Conservation (phyloP, 192 early-diverging fungal genomes). For the Phlyctochytrium arcticum region DNA sequence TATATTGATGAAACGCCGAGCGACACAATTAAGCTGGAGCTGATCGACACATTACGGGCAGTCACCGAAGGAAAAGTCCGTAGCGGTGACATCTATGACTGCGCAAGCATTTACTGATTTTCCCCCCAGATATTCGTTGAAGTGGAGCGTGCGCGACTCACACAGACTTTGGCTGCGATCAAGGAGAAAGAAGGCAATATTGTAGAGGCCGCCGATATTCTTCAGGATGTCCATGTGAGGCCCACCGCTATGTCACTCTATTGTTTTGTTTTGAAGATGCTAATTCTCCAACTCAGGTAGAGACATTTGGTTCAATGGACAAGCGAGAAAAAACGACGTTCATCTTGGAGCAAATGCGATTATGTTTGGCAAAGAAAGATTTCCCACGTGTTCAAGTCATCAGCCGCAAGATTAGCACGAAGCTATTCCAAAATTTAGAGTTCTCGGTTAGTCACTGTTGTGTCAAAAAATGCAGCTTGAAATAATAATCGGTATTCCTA, state of each 20-base stretch:
- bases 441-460: slow-evolving; percentile 59
- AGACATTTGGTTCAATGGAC: slow-evolving; percentile 99
- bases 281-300: slow-evolving; percentile 55
- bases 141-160: slow-evolving; percentile 93
- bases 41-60: slow-evolving; percentile 89
- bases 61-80: slow-evolving; percentile 92
- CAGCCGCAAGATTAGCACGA: slow-evolving; percentile 90
- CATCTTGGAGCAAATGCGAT: slow-evolving; percentile 97
- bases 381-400: slow-evolving; percentile 90
- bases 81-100: not conserved
- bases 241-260: not conserved
- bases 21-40: slow-evolving; percentile 76
- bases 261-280: not conserved
- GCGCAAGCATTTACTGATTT: not conserved
- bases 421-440: slow-evolving; percentile 83
- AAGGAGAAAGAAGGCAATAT: slow-evolving; percentile 88
- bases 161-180: slow-evolving; percentile 82
- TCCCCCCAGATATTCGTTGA: slow-evolving; percentile 88
- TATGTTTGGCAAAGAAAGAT: slow-evolving; percentile 90
- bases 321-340: slow-evolving; percentile 98
- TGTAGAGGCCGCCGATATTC: slow-evolving; percentile 85
- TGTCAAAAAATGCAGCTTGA: not conserved
- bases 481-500: slow-evolving; percentile 14
- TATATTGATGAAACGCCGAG: slow-evolving; percentile 83
- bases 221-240: slow-evolving; percentile 96